phyloP scores from a whole-genome alignment of 2,329 filamentous ascomycete species.

The Exserohilum turcica region DNA sequence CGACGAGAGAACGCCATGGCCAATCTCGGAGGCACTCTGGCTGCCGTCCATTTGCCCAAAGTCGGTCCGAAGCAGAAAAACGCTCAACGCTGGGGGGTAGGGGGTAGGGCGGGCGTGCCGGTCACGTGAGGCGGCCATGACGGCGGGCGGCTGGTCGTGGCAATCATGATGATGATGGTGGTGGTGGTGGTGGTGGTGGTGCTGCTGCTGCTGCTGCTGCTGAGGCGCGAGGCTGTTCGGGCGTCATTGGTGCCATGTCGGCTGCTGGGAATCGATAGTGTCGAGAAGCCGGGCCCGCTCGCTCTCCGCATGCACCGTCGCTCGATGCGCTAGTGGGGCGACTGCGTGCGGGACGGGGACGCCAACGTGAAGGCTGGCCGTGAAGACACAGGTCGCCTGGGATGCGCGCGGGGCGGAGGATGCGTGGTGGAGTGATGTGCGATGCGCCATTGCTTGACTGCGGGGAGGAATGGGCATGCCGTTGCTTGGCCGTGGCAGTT shows the following conservation, averaged over 20 bases:
- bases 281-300: conserved; percentile 6
- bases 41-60: conserved; percentile 13
- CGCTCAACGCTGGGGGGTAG: background rate
- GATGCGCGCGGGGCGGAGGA: background rate
- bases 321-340: conserved; percentile 12
- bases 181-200: no score
- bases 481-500: background rate
- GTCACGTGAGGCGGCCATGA: conserved; percentile 4
- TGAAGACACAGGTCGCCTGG: background rate
- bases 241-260: conserved; percentile 27
- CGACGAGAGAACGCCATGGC: conserved; percentile 14
- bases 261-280: conserved; percentile 14
- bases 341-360: background rate
- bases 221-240: background rate
- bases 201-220: no score
- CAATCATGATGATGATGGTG: background rate
- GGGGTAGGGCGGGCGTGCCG: background rate
- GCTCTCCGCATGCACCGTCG: conserved; percentile 17
- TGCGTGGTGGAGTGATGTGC: conserved; percentile 1
- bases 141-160: background rate
- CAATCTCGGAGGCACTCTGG: background rate
- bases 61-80: conserved; percentile 21
- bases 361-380: no score
- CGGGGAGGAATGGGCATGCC: conserved; percentile 8
- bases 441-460: conserved; percentile 1